Evolutionary conservation across 495 filamentous ascomycete genomes (phyloP).

Genomic region (Podospora bellae-mahoneyi): DNA sequence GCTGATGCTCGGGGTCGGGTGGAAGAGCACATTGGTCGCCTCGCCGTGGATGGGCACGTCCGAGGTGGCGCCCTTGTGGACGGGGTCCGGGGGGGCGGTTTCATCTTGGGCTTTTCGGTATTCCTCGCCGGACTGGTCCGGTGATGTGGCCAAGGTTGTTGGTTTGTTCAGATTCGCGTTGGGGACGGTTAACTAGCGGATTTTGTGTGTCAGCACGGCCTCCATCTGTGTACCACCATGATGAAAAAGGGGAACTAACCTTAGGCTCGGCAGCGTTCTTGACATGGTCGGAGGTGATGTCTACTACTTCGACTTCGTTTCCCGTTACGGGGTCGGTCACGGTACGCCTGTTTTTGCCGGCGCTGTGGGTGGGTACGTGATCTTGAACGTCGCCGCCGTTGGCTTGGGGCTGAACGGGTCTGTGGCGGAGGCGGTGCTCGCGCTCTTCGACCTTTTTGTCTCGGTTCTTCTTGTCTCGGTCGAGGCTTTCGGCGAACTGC

Average conservation of each 20-base stretch:
- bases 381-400: constrained; percentile 37
- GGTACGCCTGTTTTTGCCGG: constrained; percentile 52
- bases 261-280: constrained; percentile 65
- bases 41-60: constrained; percentile 95
- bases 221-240: too few relatives aligned
- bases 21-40: constrained; percentile 93
- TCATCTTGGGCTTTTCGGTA: constrained; percentile 84
- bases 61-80: constrained; percentile 72
- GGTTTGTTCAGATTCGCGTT: constrained; percentile 82
- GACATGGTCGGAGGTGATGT: constrained; percentile 67
- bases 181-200: constrained; percentile 60
- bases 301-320: constrained; percentile 80
- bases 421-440: constrained; percentile 25
- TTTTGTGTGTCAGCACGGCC: constrained; percentile 34
- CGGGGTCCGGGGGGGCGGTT: constrained; percentile 85
- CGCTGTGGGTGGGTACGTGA: constrained; percentile 42
- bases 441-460: constrained; percentile 63
- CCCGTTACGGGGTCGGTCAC: constrained; percentile 89
- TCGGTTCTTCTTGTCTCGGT: constrained; percentile 71
- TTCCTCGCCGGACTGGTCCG: constrained; percentile 57
- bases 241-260: constrained; percentile 36
- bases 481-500: constrained; percentile 74
- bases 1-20: constrained; percentile 83
- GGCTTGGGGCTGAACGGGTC: constrained; percentile 23
- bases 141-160: constrained; percentile 62